Percentiles rank a stretch among this genome's conserved stretches.
Conservation (phyloP, 805 yeast species). For the Yarrowia alimentaria region DNA sequence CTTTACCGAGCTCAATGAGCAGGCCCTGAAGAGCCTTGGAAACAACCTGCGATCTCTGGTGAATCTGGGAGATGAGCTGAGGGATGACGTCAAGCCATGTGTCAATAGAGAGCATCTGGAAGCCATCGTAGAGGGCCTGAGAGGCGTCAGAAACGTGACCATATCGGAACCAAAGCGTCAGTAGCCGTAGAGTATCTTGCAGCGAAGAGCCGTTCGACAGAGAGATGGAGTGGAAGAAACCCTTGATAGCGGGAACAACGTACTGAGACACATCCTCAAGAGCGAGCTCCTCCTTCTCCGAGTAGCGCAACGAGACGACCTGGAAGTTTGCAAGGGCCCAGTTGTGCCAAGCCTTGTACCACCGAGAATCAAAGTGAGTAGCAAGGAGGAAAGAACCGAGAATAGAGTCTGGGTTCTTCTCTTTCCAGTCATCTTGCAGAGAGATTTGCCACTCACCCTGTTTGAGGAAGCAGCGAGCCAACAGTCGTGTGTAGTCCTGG, state of each 20-base stretch:
- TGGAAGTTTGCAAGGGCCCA: slow-evolving; percentile 99
- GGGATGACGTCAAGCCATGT: slow-evolving; percentile 96
- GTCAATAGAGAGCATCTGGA: slow-evolving; percentile 81
- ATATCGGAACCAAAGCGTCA: slow-evolving; percentile 93
- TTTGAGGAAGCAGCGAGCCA: slow-evolving; percentile 92
- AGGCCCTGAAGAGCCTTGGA: slow-evolving; percentile 75
- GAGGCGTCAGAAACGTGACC: slow-evolving; percentile 94
- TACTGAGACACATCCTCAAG: slow-evolving; percentile 48
- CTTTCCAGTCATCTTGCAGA: slow-evolving; percentile 72
- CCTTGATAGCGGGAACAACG: slow-evolving; percentile 93
- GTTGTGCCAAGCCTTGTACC: slow-evolving; percentile 99
- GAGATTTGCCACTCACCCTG: slow-evolving; percentile 99
- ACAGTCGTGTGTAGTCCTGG: slow-evolving; percentile 74
- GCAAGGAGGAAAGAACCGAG: slow-evolving; percentile 90
- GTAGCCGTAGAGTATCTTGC: slow-evolving; percentile 85
- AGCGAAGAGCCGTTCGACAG: slow-evolving; percentile 81
- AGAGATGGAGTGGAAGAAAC: slow-evolving; percentile 92
- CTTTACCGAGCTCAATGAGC: slow-evolving; percentile 83
- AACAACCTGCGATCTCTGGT: slow-evolving; percentile 86
- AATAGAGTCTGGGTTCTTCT: slow-evolving; percentile 68
- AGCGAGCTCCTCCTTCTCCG: slow-evolving; percentile 36
- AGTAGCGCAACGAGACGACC: slow-evolving; percentile 62
- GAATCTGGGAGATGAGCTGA: slow-evolving; percentile 92
- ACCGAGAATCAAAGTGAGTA: slow-evolving; percentile 84
- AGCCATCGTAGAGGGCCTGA: slow-evolving; percentile 85